Base-by-base conservation (phyloP, 2,329 filamentous ascomycete species). In the Apiospora sp. region DNA sequence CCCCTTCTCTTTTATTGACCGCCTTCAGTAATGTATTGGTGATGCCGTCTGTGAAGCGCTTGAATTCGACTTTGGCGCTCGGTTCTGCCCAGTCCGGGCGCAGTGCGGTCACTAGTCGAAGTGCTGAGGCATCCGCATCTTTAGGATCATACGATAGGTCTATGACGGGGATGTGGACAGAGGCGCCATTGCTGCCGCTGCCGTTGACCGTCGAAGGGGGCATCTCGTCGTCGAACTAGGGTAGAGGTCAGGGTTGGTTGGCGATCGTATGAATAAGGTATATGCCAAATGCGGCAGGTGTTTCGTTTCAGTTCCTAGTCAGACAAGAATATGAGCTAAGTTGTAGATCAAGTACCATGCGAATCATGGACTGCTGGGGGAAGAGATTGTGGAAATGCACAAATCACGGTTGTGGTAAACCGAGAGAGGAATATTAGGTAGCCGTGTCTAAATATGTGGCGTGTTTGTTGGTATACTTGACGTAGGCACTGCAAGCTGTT, bases 11-110 rank as follows among this genome's bases (percentile, higher is more conserved):
- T 76, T 87, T 89, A 81, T 94, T 94, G 80, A 93, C 84, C n/a
- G 92, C 91, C 82, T 95, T 95, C 75, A 95, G 87, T 68, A 96
- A 86, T 69, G 95, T 98, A 84, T 99, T 99, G 76, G 96, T 99
- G 84, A 98, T 99, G 80, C 96, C 96, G 80, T 99, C 96, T 51
- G 95, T 99, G 86, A 98, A 99, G 75, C 93, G 92, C 76, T 94
- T 88, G 80, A 98, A 94, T 79, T 96, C 92, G 78, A 99, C 88
- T 61, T 92, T 89, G 72, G 93, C 93, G 75, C 92, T 90, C 48
- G 89, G 86, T 68, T 89, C 88, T 76, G 91, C 88, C 96, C 96
- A 99, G 78, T 97, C 91, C 14, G 95, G 95, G 73, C 92, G 90
- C 74, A 98, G 87, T 41, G 93, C 89, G 77, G 94, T 87, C 78